Evolutionary conservation across 2,329 filamentous ascomycete species (phyloP).

Genomic region (Neocucurbitaria cava): DNA sequence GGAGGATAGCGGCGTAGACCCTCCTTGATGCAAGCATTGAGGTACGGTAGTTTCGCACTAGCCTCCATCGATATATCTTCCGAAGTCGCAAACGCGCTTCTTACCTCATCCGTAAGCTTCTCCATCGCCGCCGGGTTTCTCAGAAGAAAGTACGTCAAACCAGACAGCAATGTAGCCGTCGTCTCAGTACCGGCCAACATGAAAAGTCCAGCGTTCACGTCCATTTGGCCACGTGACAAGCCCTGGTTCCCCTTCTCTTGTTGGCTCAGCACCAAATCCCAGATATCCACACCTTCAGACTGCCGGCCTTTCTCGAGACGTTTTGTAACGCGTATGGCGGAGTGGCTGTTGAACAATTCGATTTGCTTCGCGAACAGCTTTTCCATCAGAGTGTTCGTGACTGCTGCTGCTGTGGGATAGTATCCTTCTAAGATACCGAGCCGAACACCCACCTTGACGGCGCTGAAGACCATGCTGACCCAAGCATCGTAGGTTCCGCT

Average conservation of each 20-base stretch:
- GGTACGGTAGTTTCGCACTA: conserved; percentile 40
- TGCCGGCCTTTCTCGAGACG: conserved; percentile 29
- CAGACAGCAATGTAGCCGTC: conserved; percentile 38
- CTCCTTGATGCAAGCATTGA: conserved; percentile 45
- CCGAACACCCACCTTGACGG: neutral
- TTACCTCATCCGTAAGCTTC: conserved; percentile 26
- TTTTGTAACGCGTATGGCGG: conserved; percentile 26
- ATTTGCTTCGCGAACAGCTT: neutral
- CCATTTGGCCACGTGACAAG: conserved; percentile 35
- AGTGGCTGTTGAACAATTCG: neutral
- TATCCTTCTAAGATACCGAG: neutral
- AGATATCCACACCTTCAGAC: conserved; percentile 46
- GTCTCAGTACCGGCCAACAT: conserved; percentile 40
- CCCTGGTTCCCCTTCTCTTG: conserved; percentile 26
- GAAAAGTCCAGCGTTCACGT: conserved; percentile 34
- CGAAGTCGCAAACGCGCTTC: conserved; percentile 15
- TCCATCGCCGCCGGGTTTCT: conserved; percentile 12
- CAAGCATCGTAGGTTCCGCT: conserved; percentile 29
- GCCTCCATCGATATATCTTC: conserved; percentile 27
- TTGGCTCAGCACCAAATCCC: conserved; percentile 45
- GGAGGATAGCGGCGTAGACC: conserved; percentile 44
- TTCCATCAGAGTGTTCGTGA: neutral
- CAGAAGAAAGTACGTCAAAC: conserved; percentile 45
- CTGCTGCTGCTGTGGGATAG: neutral
- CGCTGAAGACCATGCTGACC: neutral